Evolutionary conservation across 2,329 filamentous ascomycete genomes (phyloP).

Genomic region (Mycosphaerelloides madeirae): DNA sequence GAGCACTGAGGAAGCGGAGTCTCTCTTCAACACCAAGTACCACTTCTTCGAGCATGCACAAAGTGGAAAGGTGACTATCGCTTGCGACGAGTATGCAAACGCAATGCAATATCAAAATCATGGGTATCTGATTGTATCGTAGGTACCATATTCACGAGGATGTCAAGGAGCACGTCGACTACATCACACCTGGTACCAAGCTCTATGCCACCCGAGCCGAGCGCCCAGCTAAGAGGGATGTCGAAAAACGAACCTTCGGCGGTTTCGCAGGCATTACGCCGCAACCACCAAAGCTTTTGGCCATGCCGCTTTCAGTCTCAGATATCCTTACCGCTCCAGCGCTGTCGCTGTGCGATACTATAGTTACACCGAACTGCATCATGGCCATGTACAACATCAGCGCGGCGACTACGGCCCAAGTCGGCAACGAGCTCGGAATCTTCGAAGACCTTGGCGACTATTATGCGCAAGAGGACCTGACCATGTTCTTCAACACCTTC

Average conservation of each 20-base stretch:
- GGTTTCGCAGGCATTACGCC: constrained; percentile 10
- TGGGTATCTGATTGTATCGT: not conserved
- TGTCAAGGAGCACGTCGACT: constrained; percentile 49
- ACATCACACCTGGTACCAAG: constrained; percentile 53
- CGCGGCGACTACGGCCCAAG: constrained; percentile 7
- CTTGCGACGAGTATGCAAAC: constrained; percentile 35
- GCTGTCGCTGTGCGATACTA: constrained; percentile 16
- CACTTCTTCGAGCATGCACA: constrained; percentile 57
- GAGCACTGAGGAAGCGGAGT: constrained; percentile 35
- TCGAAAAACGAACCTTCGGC: constrained; percentile 19
- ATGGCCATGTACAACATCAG: constrained; percentile 42
- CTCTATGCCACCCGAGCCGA: constrained; percentile 27
- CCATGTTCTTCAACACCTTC: constrained; percentile 27
- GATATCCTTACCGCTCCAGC: constrained; percentile 9
- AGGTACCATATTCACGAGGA: constrained; percentile 44
- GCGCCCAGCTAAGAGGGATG: constrained; percentile 12
- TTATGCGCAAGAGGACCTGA: constrained; percentile 42
- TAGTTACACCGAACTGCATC: constrained; percentile 42
- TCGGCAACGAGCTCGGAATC: constrained; percentile 44
- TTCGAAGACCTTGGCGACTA: constrained; percentile 41
- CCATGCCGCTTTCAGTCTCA: constrained; percentile 3
- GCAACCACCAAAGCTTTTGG: constrained; percentile 16
- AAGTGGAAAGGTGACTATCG: constrained; percentile 41
- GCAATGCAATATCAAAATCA: constrained; percentile 19
- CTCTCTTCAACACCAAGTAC: constrained; percentile 46